Evolutionary conservation across 768 basidiomycete species (phyloP).

Genomic region (Leccinum variicolor): DNA sequence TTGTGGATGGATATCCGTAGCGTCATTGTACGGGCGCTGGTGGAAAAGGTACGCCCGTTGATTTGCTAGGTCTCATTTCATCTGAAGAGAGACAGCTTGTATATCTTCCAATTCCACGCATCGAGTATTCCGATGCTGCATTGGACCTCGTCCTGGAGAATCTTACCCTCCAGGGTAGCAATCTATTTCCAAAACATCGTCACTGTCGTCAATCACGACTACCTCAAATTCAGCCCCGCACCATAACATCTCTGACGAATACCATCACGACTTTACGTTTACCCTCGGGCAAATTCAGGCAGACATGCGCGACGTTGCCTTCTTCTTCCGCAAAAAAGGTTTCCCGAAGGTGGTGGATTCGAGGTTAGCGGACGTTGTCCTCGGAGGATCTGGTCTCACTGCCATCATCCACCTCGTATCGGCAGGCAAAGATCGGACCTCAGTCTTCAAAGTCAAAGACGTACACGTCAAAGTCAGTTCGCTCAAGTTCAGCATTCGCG

Average conservation of each 20-base stretch:
- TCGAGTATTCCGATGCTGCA: conserved; percentile 87
- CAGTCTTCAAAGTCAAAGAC: conserved; percentile 69
- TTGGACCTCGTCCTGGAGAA: conserved; percentile 94
- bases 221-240: conserved; percentile 82
- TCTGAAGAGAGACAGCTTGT: conserved; percentile 45
- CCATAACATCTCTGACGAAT: conserved; percentile 47
- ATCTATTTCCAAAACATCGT: conserved; percentile 83
- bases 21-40: conserved; percentile 76
- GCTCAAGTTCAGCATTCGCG: conserved; percentile 87
- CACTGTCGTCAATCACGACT: conserved; percentile 74
- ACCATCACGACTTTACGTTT: conserved; percentile 70
- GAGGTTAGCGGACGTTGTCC: conserved; percentile 79
- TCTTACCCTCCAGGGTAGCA: conserved; percentile 80
- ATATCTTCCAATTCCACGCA: conserved; percentile 86
- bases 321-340: conserved; percentile 89
- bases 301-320: conserved; percentile 91
- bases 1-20: conserved; percentile 86
- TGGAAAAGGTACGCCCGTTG: conserved; percentile 55
- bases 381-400: conserved; percentile 81
- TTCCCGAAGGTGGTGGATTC: conserved; percentile 78
- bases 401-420: conserved; percentile 59
- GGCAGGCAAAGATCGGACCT: conserved; percentile 59
- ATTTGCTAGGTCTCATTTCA: neutral
- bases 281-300: conserved; percentile 85
- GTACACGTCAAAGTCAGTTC: conserved; percentile 80